Conservation (phyloP, 441 rosid species). For the Syzygium syzygioides region DNA sequence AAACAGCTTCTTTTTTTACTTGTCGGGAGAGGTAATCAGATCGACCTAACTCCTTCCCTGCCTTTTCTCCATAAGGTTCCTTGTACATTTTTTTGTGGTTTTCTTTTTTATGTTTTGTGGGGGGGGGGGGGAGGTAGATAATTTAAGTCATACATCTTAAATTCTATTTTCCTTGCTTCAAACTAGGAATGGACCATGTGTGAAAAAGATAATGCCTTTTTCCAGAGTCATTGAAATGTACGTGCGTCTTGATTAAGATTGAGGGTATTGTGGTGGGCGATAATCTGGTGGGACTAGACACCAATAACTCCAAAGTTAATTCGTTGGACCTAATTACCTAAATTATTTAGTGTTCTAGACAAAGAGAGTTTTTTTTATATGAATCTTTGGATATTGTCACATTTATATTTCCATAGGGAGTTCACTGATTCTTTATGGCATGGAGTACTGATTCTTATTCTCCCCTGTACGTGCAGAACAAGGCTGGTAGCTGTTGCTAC, state of each 20-base stretch:
- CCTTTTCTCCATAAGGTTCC: not conserved
- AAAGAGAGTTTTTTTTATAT: not conserved
- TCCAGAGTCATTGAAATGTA: not conserved
- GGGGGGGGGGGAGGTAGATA: too few relatives aligned
- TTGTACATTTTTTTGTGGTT: not conserved
- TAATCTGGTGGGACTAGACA: not conserved
- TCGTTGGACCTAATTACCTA: not conserved
- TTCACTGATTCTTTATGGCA: not conserved
- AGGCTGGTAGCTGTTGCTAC: constrained; percentile 95
- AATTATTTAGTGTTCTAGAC: not conserved
- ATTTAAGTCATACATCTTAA: not conserved
- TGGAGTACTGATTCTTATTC: not conserved
- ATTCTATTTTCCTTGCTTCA: not conserved
- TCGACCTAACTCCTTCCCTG: not conserved
- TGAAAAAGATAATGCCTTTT: not conserved
- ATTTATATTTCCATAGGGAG: not conserved
- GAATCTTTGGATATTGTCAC: not conserved
- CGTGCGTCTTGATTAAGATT: not conserved
- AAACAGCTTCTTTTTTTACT: not conserved
- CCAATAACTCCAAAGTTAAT: not conserved
- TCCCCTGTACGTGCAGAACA: constrained; percentile 36
- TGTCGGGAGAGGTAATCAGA: not conserved
- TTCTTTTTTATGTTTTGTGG: not conserved
- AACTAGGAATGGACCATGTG: not conserved
- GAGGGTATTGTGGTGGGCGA: not conserved